Evolutionary conservation across 2,329 filamentous ascomycete genomes (phyloP).

Genomic region (Penicillium sp.): DNA sequence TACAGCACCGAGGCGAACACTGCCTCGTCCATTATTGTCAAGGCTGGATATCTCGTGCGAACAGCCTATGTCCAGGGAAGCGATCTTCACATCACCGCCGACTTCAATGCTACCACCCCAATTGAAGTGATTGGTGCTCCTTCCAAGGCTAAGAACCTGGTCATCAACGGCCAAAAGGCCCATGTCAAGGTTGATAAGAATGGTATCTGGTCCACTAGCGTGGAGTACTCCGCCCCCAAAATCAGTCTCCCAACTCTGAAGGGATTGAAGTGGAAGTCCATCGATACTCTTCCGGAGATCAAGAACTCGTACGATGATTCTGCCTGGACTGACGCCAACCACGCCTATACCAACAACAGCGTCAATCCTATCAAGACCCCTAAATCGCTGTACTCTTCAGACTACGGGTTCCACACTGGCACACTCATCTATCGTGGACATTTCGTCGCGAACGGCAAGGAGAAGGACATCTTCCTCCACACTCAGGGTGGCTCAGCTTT

Average conservation of each 20-base stretch:
- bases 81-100: constrained; percentile 68
- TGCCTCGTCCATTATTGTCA: constrained; percentile 45
- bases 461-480: constrained; percentile 60
- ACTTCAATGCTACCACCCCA: constrained; percentile 70
- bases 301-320: constrained; percentile 68
- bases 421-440: constrained; percentile 71
- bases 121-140: constrained; percentile 71
- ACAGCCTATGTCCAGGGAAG: constrained; percentile 58
- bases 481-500: constrained; percentile 72
- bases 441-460: constrained; percentile 67
- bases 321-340: constrained; percentile 65
- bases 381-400: constrained; percentile 67
- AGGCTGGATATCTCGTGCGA: constrained; percentile 49
- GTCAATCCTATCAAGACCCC: constrained; percentile 62
- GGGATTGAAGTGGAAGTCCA: constrained; percentile 67
- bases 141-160: constrained; percentile 58
- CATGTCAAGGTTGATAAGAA: constrained; percentile 46
- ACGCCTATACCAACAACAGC: constrained; percentile 65
- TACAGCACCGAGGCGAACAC: constrained; percentile 36
- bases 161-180: constrained; percentile 62
- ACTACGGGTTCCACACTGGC: constrained; percentile 76
- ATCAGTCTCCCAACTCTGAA: constrained; percentile 63
- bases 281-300: constrained; percentile 74
- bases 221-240: constrained; percentile 56
- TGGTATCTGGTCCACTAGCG: constrained; percentile 56